Evolutionary conservation across 164 flowering plant genomes (phyloP).

Genomic region (Taxillus chinensis): DNA sequence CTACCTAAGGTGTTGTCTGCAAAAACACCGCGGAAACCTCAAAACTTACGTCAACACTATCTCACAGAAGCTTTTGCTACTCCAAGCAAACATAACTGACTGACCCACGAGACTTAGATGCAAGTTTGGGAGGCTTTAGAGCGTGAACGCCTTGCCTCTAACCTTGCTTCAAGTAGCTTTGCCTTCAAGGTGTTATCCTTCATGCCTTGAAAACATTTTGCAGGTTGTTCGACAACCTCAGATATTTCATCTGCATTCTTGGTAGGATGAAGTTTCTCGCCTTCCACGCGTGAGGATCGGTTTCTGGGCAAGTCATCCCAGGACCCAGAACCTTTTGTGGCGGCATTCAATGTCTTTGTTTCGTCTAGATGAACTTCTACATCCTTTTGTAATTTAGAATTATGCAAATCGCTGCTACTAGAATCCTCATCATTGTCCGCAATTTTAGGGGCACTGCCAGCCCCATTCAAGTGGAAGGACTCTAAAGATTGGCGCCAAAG

Average conservation of each 20-base stretch:
- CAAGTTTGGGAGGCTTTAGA: constrained; percentile 25
- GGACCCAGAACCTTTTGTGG: constrained; percentile 12
- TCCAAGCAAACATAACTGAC: too few species aligned
- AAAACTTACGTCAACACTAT: too few species aligned
- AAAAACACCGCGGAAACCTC: too few species aligned
- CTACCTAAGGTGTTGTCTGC: too few species aligned
- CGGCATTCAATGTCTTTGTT: constrained; percentile 14
- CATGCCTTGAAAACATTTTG: constrained; percentile 15
- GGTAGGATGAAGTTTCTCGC: constrained; percentile 13
- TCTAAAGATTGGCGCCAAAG: constrained; percentile 47
- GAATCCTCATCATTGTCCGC: constrained; percentile 52
- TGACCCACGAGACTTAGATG: background rate
- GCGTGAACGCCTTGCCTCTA: constrained; percentile 42
- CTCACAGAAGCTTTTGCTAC: too few species aligned
- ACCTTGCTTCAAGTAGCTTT: constrained; percentile 72
- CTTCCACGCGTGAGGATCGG: constrained; percentile 29
- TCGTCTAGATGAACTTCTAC: constrained; percentile 20
- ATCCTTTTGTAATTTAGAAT: constrained; percentile 42
- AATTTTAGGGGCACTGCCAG: constrained; percentile 52
- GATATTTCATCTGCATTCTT: background rate
- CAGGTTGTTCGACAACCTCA: constrained; percentile 18
- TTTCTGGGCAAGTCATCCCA: constrained; percentile 23
- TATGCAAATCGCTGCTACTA: constrained; percentile 25
- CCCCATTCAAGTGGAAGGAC: constrained; percentile 48
- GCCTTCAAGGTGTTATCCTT: constrained; percentile 62